Percentiles rank a stretch among this genome's conserved stretches.
phyloP scores from a whole-genome alignment of 208 protist genomes.

The Wallacemonas collosoma region DNA sequence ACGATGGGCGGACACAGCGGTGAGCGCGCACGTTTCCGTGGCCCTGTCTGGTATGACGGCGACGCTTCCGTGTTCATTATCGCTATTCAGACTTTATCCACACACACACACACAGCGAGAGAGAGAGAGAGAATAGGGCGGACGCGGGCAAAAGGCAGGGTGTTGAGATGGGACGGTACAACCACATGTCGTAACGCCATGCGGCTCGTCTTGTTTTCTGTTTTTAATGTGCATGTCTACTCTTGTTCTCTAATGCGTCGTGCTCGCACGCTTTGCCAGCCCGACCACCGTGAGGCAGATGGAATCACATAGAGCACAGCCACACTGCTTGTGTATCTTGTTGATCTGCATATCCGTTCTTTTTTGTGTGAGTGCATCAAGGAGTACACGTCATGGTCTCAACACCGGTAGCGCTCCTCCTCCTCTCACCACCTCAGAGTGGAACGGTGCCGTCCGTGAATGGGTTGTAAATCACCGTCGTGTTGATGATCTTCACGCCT shows the following conservation, averaged over 20 bases:
- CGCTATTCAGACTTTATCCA: not conserved
- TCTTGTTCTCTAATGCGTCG: too few relatives aligned
- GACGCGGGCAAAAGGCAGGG: not conserved
- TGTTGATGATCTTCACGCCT: conserved; percentile 41
- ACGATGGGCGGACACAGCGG: conserved; percentile 69
- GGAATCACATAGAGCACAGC: too few relatives aligned
- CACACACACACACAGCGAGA: not conserved
- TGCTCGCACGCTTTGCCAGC: too few relatives aligned
- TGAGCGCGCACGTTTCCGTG: conserved; percentile 32
- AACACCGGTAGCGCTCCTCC: not conserved
- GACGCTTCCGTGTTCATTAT: conserved; percentile 4
- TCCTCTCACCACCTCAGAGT: conserved; percentile 1
- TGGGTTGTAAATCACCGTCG: conserved; percentile 82
- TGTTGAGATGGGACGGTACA: not conserved
- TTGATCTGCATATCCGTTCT: not conserved
- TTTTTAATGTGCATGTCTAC: too few relatives aligned
- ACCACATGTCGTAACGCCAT: too few relatives aligned
- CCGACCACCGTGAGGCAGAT: too few relatives aligned
- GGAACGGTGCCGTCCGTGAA: conserved; percentile 62
- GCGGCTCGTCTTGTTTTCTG: too few relatives aligned
- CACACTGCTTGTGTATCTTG: not conserved
- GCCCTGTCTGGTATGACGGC: not conserved
- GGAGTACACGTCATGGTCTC: not conserved
- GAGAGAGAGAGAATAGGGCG: not conserved
- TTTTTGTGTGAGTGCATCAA: not conserved